phyloP scores from a whole-genome alignment of 2,329 filamentous ascomycete species.

The Penicillium janthinellum region DNA sequence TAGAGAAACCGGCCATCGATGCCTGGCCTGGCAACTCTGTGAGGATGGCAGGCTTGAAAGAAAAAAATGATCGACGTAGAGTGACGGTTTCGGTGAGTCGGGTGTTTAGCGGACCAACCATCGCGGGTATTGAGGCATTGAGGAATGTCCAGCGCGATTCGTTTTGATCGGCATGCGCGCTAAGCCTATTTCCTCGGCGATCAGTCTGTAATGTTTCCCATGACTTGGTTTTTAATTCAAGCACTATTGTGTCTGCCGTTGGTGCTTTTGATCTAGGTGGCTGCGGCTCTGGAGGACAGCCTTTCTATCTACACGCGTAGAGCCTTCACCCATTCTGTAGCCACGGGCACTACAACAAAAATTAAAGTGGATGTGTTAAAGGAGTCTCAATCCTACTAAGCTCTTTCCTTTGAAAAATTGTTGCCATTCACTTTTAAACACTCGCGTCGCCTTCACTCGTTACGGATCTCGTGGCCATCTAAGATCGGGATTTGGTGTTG shows the following conservation, averaged over 20 bases:
- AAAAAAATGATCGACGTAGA: slow-evolving; percentile 8
- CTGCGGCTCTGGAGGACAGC: not conserved
- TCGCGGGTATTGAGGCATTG: no score
- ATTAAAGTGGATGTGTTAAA: no score
- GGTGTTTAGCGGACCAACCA: slow-evolving; percentile 1
- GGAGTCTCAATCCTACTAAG: no score
- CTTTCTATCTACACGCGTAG: not conserved
- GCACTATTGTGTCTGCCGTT: not conserved
- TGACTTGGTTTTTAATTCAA: not conserved
- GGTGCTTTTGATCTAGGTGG: not conserved
- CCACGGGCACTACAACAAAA: no score
- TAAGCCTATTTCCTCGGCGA: not conserved
- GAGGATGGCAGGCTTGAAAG: not conserved
- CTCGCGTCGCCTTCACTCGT: not conserved
- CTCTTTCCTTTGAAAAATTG: no score
- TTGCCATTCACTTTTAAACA: no score
- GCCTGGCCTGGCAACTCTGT: not conserved
- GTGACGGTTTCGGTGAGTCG: slow-evolving; percentile 7
- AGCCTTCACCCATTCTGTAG: no score
- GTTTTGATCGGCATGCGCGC: slow-evolving; percentile 15
- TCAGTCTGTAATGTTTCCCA: not conserved
- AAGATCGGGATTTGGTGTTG: slow-evolving; percentile 8
- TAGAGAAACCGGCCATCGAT: not conserved
- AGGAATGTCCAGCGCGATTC: slow-evolving; percentile 17
- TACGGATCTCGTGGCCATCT: slow-evolving; percentile 4